phyloP scores from a whole-genome alignment of 2,329 filamentous ascomycete genomes.

The Pseudogymnoascus sp. region DNA sequence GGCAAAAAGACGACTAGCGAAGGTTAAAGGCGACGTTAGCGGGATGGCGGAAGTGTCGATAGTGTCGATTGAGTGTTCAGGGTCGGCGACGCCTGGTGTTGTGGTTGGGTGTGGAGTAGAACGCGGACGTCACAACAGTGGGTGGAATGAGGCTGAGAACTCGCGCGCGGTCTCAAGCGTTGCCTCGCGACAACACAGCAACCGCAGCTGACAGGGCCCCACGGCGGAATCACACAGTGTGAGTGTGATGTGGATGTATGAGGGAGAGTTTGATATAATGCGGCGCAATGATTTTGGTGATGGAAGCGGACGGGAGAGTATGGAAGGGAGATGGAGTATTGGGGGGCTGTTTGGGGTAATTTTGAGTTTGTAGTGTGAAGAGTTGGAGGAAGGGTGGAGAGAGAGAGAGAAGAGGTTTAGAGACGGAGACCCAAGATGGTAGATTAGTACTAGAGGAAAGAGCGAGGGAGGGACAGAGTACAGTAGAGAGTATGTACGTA shows the following conservation, averaged over 20 bases:
- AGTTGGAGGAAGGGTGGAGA: slow-evolving; percentile 4
- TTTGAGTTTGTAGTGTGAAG: not conserved
- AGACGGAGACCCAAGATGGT: not conserved
- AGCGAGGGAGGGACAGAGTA: not conserved
- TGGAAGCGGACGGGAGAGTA: not conserved
- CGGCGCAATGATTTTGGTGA: not conserved
- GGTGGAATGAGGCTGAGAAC: not conserved
- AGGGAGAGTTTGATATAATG: not conserved
- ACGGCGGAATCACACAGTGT: not conserved
- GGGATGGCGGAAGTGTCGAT: not conserved
- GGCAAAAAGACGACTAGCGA: not conserved
- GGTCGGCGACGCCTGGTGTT: not conserved
- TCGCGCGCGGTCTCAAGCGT: not conserved
- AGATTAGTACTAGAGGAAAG: not conserved
- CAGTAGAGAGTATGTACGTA: no score
- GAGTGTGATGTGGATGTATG: not conserved
- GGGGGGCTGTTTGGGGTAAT: not conserved
- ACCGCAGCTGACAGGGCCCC: not conserved
- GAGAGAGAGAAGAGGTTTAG: not conserved
- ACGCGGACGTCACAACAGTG: not conserved
- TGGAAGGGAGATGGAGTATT: not conserved
- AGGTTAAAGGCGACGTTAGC: not conserved
- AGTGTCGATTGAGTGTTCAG: not conserved
- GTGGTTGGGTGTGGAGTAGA: not conserved
- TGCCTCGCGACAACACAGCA: not conserved